Evolutionary conservation across 176 grass and related monocot genomes (phyloP).

Genomic region (Eragrostis nindensis): DNA sequence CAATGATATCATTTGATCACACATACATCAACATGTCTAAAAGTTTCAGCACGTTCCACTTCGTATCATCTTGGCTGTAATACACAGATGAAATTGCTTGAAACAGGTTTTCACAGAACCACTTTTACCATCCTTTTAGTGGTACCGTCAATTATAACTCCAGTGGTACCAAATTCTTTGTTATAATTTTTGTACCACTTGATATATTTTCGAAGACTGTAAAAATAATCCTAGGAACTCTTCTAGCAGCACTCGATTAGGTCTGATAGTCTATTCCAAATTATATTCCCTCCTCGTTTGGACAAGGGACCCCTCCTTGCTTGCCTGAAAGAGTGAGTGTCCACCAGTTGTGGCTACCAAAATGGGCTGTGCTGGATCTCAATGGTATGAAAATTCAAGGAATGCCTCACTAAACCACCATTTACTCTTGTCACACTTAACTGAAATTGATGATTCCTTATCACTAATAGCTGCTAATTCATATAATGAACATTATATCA

Average conservation of each 20-base stretch:
- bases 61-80: not conserved
- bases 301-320: not conserved
- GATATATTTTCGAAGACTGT: too few species aligned
- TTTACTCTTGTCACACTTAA: not conserved
- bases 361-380: not conserved
- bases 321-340: not conserved
- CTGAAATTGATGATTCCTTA: not conserved
- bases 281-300: not conserved
- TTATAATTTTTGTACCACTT: too few species aligned
- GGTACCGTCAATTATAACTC: too few species aligned
- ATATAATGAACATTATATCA: not conserved
- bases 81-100: not conserved
- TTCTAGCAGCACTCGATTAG: not conserved
- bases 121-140: too few species aligned
- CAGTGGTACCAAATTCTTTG: too few species aligned
- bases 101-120: not conserved
- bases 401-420: not conserved
- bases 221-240: not conserved
- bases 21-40: not conserved
- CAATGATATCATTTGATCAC: not conserved
- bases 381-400: not conserved
- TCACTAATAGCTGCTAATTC: not conserved
- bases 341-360: not conserved
- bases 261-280: not conserved
- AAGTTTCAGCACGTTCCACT: not conserved